Evolutionary conservation across 441 rosid species (phyloP), one percentile per base, ranked within the genome.

Genomic region (Rhodomyrtus psidioides): DNA sequence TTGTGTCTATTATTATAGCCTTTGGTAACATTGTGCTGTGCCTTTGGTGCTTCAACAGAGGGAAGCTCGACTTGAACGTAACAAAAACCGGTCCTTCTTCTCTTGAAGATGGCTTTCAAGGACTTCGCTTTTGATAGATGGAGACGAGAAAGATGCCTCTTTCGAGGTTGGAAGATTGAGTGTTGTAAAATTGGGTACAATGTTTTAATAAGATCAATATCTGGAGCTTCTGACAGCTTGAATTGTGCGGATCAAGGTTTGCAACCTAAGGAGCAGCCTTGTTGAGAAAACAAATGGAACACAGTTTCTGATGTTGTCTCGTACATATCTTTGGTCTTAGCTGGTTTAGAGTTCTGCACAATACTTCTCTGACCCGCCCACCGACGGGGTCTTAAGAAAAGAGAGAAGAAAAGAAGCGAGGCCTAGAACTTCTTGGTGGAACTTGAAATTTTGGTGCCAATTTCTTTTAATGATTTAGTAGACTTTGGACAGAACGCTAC

Each of bases 41-140:
- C 16, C 49, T 76, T 87, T 56, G 84, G 51, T 87, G 24, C 85
- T 82, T 83, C 51, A 17, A 86, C 91, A 96, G 98, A 94, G 99
- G 93, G 99, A 95, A 92, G 99, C 98, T 86, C 94, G 97, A 87
- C 87, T 97, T 91, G 99, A 97, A 90, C 95, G 98, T 86, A 96
- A 97, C 89, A 94, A 82, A 91, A 94, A 44, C 76, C 93, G 96
- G 30, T 94, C 99, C 27, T 85, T 97, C 53, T 96, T 95, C 89
- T 94, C 98, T 0, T 96, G 91, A 94, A 83, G 53, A 60, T 70
- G 46, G n/a, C 6, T 84, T 26, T 7, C 82, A 53, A 74, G 65
- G 60, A 51, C 74, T 56, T 23, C 13, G 79, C 15, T 70, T 70
- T 70, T 70, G 79, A 12, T 39, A 39, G 15, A 34, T 39, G 79